phyloP scores from a whole-genome alignment of 2,329 filamentous ascomycete species.

The Aspergillus sp. region DNA sequence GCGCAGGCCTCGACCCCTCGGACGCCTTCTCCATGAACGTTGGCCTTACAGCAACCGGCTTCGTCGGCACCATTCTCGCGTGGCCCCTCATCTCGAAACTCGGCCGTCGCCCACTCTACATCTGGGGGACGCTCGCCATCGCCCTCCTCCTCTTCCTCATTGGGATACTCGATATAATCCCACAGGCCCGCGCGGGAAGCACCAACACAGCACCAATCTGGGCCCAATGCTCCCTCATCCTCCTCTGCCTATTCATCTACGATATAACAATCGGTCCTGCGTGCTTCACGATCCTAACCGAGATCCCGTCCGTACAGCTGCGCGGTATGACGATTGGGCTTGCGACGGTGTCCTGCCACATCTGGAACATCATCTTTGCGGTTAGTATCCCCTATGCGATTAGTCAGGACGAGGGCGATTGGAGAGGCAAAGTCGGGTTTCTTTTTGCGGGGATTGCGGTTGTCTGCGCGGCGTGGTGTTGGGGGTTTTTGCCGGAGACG shows the following conservation, averaged over 20 bases:
- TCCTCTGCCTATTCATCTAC: conserved; percentile 51
- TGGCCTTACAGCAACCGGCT: conserved; percentile 48
- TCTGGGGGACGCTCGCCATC: conserved; percentile 40
- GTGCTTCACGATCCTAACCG: conserved; percentile 57
- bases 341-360: conserved; percentile 15
- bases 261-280: neutral
- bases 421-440: conserved; percentile 20
- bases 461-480: conserved; percentile 7
- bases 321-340: conserved; percentile 56
- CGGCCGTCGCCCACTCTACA: conserved; percentile 48
- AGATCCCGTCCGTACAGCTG: conserved; percentile 57
- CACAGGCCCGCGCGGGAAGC: conserved; percentile 20
- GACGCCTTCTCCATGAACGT: conserved; percentile 42
- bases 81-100: conserved; percentile 46
- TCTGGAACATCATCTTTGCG: conserved; percentile 26
- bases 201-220: conserved; percentile 34
- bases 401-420: conserved; percentile 30
- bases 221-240: conserved; percentile 46
- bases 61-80: conserved; percentile 47
- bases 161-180: conserved; percentile 46
- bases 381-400: conserved; percentile 40
- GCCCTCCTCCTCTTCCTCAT: conserved; percentile 42
- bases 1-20: conserved; percentile 35
- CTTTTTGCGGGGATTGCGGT: conserved; percentile 10
- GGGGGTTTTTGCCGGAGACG: conserved; percentile 18